Conservation (phyloP, 1,139 yeast genomes). For the Wickerhamomyces sp. region DNA sequence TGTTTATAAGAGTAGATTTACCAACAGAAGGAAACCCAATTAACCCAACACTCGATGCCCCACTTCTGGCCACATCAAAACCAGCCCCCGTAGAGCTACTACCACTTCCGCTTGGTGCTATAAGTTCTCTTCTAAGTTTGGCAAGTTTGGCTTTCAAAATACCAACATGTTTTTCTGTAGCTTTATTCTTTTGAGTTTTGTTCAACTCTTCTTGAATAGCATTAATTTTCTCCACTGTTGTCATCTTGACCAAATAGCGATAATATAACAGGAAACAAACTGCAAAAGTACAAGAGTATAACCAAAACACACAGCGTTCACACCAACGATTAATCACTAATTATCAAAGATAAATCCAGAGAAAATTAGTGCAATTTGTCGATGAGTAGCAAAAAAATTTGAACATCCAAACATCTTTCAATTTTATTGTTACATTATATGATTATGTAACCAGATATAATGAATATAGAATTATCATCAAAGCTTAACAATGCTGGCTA, state of each 20-base stretch:
- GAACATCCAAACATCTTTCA: not conserved
- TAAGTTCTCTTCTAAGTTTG: conserved; percentile 83
- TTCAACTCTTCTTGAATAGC: conserved; percentile 95
- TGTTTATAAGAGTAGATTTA: conserved; percentile 79
- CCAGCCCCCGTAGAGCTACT: conserved; percentile 92
- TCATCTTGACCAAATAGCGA: conserved; percentile 7
- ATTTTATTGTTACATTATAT: not conserved
- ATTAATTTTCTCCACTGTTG: conserved; percentile 42
- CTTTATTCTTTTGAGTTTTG: conserved; percentile 91
- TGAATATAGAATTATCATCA: no score
- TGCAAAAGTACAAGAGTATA: conserved; percentile 1
- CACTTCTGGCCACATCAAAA: conserved; percentile 96
- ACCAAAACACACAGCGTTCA: no score
- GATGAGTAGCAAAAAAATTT: conserved; percentile 2
- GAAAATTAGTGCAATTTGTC: no score
- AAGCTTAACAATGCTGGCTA: no score
- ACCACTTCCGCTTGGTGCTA: conserved; percentile 70
- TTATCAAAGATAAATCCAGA: no score
- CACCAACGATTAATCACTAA: no score
- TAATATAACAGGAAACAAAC: no score
- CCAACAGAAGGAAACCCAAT: conserved; percentile 99
- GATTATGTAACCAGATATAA: not conserved
- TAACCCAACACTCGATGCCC: conserved; percentile 95
- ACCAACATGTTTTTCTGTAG: conserved; percentile 94
- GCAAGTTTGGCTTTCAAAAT: conserved; percentile 96